phyloP scores from a whole-genome alignment of 2,329 filamentous ascomycete species.

The Xylaria sp. region DNA sequence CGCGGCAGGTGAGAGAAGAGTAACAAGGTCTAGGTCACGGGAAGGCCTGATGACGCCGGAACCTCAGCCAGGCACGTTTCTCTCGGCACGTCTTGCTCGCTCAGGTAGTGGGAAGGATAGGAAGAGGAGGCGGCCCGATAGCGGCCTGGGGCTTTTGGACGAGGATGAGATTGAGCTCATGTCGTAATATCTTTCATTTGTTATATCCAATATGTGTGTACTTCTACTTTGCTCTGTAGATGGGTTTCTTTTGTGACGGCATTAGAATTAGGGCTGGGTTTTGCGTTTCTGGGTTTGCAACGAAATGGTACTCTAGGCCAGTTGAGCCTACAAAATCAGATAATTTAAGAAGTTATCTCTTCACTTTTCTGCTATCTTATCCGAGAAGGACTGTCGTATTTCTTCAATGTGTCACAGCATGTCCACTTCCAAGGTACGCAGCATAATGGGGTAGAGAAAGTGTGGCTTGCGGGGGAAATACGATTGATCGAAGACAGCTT shows the following conservation, averaged over 20 bases:
- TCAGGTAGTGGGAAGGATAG: conserved; percentile 49
- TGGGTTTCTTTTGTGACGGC: conserved; percentile 28
- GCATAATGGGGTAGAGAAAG: background rate
- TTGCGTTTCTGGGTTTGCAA: background rate
- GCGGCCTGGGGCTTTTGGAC: conserved; percentile 64
- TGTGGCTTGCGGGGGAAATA: conserved; percentile 1
- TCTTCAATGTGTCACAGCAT: conserved; percentile 1
- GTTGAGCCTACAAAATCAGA: background rate
- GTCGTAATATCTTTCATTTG: conserved; percentile 33
- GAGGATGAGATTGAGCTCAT: conserved; percentile 53
- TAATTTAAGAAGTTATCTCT: conserved; percentile 1
- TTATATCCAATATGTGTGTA: conserved; percentile 23
- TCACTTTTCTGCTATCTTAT: background rate
- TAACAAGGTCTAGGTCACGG: conserved; percentile 13
- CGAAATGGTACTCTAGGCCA: background rate
- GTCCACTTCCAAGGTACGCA: background rate
- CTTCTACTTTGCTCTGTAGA: conserved; percentile 9
- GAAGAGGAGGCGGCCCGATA: conserved; percentile 62
- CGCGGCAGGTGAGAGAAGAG: conserved; percentile 27
- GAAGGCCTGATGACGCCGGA: conserved; percentile 26
- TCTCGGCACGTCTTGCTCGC: conserved; percentile 28
- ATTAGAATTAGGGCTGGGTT: conserved; percentile 9
- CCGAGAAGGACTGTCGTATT: background rate
- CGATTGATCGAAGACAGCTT: background rate
- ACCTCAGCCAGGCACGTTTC: conserved; percentile 24